Base-by-base conservation (phyloP, 192 early-diverging fungal genomes). In the Entomortierella chlamydospora region DNA sequence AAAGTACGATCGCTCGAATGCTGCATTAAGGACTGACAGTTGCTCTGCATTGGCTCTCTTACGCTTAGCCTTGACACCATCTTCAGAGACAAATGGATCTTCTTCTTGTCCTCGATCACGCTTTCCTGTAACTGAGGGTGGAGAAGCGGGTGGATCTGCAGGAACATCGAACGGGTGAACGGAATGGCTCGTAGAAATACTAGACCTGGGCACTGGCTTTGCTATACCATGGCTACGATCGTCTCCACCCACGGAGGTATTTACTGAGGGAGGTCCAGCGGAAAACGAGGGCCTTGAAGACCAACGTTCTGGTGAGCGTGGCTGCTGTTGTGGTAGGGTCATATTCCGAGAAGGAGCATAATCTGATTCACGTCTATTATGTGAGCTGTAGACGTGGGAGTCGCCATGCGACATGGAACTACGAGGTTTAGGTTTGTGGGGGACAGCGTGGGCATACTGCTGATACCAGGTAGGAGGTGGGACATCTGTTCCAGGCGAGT, bases 11-110 rank as follows among this genome's bases (percentile, higher is more conserved):
- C 83, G 81, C 25, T 87, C 84, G 82, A 95, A 97, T 13, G 94
- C 90, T 30, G 85, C 76, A 72, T 94, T 93, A 11, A 98, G 86
- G 9, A 90, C 89, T 20, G 88, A 83, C 9, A 95, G 83, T 72
- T 95, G 94, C 64, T 90, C 87, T 4, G 92, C 84, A 74, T 88
- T 94, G 49, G 94, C 93, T 43, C 93, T 82, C 85, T 93, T 94
- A 58, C 94, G 92, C 82, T 93, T 95, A 61, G 90, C 90, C 66
- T 89, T 90, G 7, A 90, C 64, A 42, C 76, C 67, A 56, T 79
- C 68, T 23, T 79, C 76, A 12, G 73, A 60, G 59, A 73, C 57
- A 72, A 51, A 56, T 1, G 50, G 51, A n/a, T 70, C 68, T 0
- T 63, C 73, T 11, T 69, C 58, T 20, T 69, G 73, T 3, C 43